phyloP scores from a whole-genome alignment of 1,284 basidiomycete species.

The Microbotryum intermedium region DNA sequence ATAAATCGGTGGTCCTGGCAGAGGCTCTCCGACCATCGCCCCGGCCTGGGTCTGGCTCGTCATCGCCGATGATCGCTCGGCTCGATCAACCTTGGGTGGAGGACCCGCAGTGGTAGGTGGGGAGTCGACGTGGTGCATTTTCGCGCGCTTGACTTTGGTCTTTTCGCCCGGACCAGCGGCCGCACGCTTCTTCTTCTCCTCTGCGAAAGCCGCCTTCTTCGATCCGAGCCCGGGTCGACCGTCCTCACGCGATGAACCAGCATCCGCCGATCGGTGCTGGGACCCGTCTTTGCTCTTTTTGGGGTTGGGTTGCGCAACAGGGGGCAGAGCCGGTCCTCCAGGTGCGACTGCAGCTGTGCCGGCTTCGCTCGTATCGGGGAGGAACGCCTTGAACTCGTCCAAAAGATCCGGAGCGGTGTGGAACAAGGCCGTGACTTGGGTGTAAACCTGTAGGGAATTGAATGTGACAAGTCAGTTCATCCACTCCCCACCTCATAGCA shows the following conservation, averaged over 20 bases:
- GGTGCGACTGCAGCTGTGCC: conserved; percentile 1
- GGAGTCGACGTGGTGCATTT: conserved; percentile 19
- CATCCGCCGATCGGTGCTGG: conserved; percentile 5
- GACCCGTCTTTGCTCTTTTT: conserved; percentile 1
- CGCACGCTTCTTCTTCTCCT: conserved; percentile 31
- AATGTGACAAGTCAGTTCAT: not conserved
- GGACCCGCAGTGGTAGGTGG: not conserved
- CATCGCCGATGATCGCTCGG: not conserved
- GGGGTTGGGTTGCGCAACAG: not conserved
- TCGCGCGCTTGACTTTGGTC: conserved; percentile 27
- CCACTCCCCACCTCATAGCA: not conserved
- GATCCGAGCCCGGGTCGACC: not conserved
- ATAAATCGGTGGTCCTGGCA: not conserved
- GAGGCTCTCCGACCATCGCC: not conserved
- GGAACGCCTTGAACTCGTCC: conserved; percentile 91
- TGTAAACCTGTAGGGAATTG: conserved; percentile 65
- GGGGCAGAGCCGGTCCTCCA: not conserved
- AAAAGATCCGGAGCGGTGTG: conserved; percentile 85
- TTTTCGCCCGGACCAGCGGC: conserved; percentile 30
- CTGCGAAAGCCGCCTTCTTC: not conserved
- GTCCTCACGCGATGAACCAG: not conserved
- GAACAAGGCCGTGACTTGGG: conserved; percentile 87
- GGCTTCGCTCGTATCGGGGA: conserved; percentile 54
- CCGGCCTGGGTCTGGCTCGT: not conserved
- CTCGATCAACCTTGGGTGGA: not conserved